phyloP scores from a whole-genome alignment of 2,329 filamentous ascomycete genomes.

The Monosporascus sp. region DNA sequence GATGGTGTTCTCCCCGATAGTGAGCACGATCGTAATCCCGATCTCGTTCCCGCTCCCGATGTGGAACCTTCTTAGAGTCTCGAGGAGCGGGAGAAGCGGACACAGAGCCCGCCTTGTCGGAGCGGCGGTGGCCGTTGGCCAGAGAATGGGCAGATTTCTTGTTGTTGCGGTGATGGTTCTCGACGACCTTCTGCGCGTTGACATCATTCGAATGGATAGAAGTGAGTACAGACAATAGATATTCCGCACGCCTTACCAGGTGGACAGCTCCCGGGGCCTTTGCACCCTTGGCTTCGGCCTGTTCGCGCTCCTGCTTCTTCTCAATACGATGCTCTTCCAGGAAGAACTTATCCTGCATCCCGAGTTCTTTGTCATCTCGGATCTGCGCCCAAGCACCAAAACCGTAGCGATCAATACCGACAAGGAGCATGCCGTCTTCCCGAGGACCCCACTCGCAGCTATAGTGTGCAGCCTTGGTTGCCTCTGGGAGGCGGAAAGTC shows the following conservation, averaged over 20 bases:
- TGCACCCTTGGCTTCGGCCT: constrained; percentile 70
- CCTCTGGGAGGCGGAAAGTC: constrained; percentile 82
- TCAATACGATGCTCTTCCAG: constrained; percentile 97
- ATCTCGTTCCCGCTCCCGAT: constrained; percentile 43
- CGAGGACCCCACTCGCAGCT: constrained; percentile 86
- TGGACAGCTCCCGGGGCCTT: constrained; percentile 97
- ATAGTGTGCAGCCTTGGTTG: constrained; percentile 87
- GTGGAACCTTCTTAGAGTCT: constrained; percentile 41
- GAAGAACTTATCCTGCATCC: constrained; percentile 86
- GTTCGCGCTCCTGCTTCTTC: constrained; percentile 87
- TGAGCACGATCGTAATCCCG: constrained; percentile 37
- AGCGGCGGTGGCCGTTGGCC: constrained; percentile 55
- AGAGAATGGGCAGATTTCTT: constrained; percentile 60
- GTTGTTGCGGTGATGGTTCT: constrained; percentile 93
- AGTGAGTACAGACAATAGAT: constrained; percentile 89
- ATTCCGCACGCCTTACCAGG: constrained; percentile 89
- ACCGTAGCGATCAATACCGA: constrained; percentile 88
- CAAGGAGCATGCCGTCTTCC: constrained; percentile 94
- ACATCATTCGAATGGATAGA: constrained; percentile 75
- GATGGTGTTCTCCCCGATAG: constrained; percentile 41
- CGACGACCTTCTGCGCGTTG: constrained; percentile 70
- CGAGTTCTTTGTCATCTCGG: constrained; percentile 82
- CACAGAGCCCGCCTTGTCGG: constrained; percentile 51
- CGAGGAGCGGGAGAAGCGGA: constrained; percentile 68
- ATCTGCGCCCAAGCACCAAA: constrained; percentile 96